These are phyloP conservation scores for Ophiocytium majus DNA, from an alignment of 352 stramenopile genomes.

Conservation along the genomic window DNA sequence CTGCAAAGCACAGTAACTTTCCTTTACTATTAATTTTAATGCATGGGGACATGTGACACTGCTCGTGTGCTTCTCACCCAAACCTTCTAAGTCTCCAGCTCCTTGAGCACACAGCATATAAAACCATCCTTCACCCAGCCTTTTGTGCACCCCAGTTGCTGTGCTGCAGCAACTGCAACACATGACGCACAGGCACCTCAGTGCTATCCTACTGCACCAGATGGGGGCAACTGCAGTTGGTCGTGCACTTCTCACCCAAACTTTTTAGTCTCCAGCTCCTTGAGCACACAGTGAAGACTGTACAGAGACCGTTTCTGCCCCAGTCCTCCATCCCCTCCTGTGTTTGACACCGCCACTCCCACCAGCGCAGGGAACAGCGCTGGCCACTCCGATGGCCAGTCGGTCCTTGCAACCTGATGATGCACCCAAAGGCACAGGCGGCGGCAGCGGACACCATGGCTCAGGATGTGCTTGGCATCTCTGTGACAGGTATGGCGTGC, in stretches of 20 bases:
- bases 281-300: neutral
- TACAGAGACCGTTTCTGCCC: neutral
- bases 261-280: neutral
- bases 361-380: neutral
- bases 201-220: neutral
- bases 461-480: too few relatives aligned
- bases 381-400: neutral
- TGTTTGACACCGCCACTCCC: neutral
- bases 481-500: neutral
- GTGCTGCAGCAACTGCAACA: too few relatives aligned
- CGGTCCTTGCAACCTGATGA: neutral
- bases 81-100: neutral
- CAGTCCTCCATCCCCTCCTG: neutral
- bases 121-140: too few relatives aligned
- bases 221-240: neutral
- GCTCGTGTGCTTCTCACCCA: neutral
- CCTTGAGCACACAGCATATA: neutral
- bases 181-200: neutral
- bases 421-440: too few relatives aligned
- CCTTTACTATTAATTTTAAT: neutral
- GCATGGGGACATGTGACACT: neutral
- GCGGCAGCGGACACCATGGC: too few relatives aligned
- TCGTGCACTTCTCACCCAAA: neutral
- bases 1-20: neutral
- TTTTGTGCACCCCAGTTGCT: neutral